A percentile compares a stretch with the other conserved stretches of the same genome.
Evolutionary conservation across 176 grass and related monocot species (phyloP).

Genomic region (Stipa capillata): DNA sequence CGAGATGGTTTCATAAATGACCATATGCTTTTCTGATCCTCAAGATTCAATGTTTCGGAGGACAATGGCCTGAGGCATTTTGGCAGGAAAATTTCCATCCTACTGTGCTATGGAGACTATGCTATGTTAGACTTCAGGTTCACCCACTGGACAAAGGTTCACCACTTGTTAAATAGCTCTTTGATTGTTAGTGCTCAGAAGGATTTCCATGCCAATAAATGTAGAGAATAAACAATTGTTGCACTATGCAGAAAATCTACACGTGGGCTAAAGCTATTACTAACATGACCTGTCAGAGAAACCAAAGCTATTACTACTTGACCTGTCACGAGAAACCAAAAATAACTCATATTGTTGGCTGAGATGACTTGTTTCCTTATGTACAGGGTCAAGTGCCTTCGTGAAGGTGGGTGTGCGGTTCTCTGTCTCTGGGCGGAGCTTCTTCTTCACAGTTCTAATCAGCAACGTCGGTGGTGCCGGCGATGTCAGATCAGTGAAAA

Average conservation of each 20-base stretch:
- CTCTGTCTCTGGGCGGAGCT: conserved; percentile 46
- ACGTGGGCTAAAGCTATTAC: neutral
- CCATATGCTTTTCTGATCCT: neutral
- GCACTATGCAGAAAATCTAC: neutral
- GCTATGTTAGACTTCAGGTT: neutral
- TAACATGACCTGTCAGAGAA: neutral
- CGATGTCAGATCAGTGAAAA: conserved; percentile 71
- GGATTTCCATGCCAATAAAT: neutral
- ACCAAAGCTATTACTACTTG: neutral
- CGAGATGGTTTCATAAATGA: neutral
- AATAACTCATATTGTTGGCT: neutral
- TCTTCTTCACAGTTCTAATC: conserved; percentile 75
- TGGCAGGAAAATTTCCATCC: neutral
- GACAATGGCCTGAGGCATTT: neutral
- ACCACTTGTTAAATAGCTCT: neutral
- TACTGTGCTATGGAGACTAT: neutral
- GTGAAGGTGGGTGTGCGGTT: conserved; percentile 77
- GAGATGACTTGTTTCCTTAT: neutral
- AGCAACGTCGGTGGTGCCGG: conserved; percentile 91
- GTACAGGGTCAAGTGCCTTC: conserved; percentile 78
- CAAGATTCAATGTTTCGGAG: neutral
- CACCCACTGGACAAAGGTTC: too few relatives aligned
- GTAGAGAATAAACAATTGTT: neutral
- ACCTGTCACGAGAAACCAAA: neutral
- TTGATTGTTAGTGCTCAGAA: neutral